phyloP scores from a whole-genome alignment of 164 flowering plant genomes.

The Buxus sempervirens region DNA sequence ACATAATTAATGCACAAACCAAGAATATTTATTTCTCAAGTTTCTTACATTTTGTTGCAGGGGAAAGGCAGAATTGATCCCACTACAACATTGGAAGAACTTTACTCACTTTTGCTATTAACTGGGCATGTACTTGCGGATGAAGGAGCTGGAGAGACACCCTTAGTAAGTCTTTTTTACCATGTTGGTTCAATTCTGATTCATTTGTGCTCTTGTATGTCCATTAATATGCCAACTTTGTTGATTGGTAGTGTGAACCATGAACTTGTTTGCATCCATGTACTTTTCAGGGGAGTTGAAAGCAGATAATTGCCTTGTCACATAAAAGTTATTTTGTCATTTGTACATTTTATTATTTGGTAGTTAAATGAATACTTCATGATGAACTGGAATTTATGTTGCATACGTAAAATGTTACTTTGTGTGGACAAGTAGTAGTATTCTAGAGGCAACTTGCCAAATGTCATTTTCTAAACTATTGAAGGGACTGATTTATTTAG shows the following conservation, averaged over 20 bases:
- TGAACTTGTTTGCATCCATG: too few species aligned
- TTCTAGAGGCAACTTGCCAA: not conserved
- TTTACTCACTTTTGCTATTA: conserved; percentile 76
- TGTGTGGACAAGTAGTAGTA: not conserved
- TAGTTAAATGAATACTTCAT: not conserved
- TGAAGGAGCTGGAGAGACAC: conserved; percentile 92
- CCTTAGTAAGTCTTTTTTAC: conserved; percentile 46
- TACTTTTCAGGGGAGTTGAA: not conserved
- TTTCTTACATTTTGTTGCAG: conserved; percentile 33
- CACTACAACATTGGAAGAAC: conserved; percentile 76
- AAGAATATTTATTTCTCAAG: too few species aligned
- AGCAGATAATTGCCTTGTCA: not conserved
- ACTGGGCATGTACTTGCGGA: conserved; percentile 96
- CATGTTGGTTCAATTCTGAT: not conserved
- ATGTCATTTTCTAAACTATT: not conserved
- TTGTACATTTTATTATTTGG: not conserved
- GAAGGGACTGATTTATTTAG: not conserved
- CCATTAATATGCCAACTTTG: not conserved
- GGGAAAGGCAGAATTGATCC: conserved; percentile 65
- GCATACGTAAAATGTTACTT: not conserved
- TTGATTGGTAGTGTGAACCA: too few species aligned
- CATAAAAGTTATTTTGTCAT: not conserved
- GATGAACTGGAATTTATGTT: not conserved
- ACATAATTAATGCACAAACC: too few species aligned
- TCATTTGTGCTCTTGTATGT: not conserved